Evolutionary conservation across 2,329 filamentous ascomycete species (phyloP), one percentile per base, ranked within the genome.

Genomic region (Fusarium mangiferae): DNA sequence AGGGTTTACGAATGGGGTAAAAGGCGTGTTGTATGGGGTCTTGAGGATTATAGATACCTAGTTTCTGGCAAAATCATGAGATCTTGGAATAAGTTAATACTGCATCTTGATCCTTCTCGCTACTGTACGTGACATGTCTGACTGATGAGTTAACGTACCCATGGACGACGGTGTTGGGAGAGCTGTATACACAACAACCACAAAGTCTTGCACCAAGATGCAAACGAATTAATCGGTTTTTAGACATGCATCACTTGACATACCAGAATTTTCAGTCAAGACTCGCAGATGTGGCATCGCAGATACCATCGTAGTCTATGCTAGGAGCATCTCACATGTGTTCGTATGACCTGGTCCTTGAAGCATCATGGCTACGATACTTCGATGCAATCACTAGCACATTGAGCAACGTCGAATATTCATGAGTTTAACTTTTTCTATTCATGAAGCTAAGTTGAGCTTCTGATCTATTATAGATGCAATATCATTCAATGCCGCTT

Each of bases 381-480:
- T n/a, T 12, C 8, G 17, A 35, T 22, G 6, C 9, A 51, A 52
- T 12, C 39, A 46, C 30, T 13, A 45, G 7, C 18, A 33, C 24
- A 33, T 38, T 5, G 15, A 22, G 8, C 12, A 22, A 24, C 2
- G 7, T 14, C 7, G 4, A 24, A 42, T 15, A 11, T 45, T 45
- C 9, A 28, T 45, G 28, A 30, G 4, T 51, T 61, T 62, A 8
- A 54, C 35, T 33, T 39, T 60, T 24, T 44, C 39, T 49, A 59
- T 65, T 68, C 11, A 28, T 46, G 26, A 64, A 65, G 63, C 54
- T 9, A 12, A 46, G 17, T 36, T 28, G 39, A 61, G 56, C 55
- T 22, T 59, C 46, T 65, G 56, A 62, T 62, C 60, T 65, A 62
- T 71, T 67, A 60, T 58, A 66, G 64, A 65, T 41, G 55, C 30